Evolutionary conservation across 108 stramenopile genomes (phyloP), one percentile per base, ranked within the genome.

Genomic region (Skeletonema costatum): DNA sequence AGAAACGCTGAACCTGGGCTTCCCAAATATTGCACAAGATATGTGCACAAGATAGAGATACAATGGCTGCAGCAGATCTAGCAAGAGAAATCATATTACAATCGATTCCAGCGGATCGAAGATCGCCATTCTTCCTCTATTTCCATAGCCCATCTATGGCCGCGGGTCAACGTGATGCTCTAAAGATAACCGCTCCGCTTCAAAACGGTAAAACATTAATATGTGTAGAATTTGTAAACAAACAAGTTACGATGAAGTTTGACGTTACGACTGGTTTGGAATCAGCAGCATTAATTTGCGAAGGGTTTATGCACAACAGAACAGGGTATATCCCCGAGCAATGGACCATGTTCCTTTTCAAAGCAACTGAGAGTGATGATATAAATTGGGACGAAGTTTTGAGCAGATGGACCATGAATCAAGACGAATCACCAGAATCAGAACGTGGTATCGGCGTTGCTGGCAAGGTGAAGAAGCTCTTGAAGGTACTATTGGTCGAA

Each of bases 291-390:
- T 56, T 56, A 56, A 25, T 56, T 8, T 56, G 53, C 8, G 53
- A 56, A 51, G 53, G 53, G 8, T 56, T 56, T 7, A 56, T 56
- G 53, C 53, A 56, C 19, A 56, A 56, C n/a, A 56, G 53, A 56
- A 56, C 53, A 51, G 53, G 53, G 25, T 56, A 56, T 6, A 51
- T 51, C 50, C 50, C 50, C 4, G 46, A 16, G 19, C 50, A 19
- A 51, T 51, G 50, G 50, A 51, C 50, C 0, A 51, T 51, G 19
- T 51, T 19, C 17, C 3, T 51, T 5, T 51, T 51, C 4, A 48
- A n/a, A 11, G 11, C 46, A 48, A n/a, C 46, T n/a, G 46, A 48
- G 13, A n/a, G 10, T 17, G 50, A 51, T 51, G 50, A 51, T 21
- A 51, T 48, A 14, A 48, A 48, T 48, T 48, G 46, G 46, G 46